Conservation (phyloP, 371 early-diverging fungal genomes). For the Mucor circinelloides region DNA sequence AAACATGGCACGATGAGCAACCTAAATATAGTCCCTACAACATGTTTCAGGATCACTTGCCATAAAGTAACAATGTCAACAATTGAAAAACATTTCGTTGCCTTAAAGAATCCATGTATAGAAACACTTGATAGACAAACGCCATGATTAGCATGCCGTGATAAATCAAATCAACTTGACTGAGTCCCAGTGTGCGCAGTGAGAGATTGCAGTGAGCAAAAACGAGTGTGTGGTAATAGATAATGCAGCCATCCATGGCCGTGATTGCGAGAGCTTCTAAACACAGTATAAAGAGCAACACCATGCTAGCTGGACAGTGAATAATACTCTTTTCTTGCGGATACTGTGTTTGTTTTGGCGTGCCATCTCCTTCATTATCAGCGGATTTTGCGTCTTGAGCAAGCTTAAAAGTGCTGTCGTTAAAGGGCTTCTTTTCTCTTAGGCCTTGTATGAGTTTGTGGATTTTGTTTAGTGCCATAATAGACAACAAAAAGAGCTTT, state of each 20-base stretch:
- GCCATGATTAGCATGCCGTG: conserved; percentile 13
- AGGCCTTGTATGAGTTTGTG: not conserved
- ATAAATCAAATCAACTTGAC: conserved; percentile 18
- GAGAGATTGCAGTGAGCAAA: conserved; percentile 11
- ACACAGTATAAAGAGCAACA: not conserved
- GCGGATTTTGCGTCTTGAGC: not conserved
- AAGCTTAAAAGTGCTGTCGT: not conserved
- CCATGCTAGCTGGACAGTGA: conserved; percentile 1
- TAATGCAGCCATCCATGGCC: conserved; percentile 13
- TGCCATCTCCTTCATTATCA: not conserved
- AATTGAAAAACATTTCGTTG: conserved; percentile 15
- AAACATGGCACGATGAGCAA: not conserved
- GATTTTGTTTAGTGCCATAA: not conserved
- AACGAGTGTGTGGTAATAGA: conserved; percentile 11
- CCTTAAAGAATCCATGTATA: conserved; percentile 18
- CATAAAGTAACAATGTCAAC: conserved; percentile 16
- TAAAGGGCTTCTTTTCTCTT: not conserved
- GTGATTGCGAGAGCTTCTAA: conserved; percentile 6
- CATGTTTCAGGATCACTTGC: conserved; percentile 2
- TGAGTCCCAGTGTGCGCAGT: not conserved
- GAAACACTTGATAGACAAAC: conserved; percentile 13
- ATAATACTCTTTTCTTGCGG: not conserved
- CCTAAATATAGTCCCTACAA: not conserved
- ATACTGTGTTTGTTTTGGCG: not conserved
- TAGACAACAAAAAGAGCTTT: not conserved